Evolutionary conservation across 148 eudicot genomes (phyloP), one percentile per base, ranked within the genome.

Genomic region (Cornus kousa): DNA sequence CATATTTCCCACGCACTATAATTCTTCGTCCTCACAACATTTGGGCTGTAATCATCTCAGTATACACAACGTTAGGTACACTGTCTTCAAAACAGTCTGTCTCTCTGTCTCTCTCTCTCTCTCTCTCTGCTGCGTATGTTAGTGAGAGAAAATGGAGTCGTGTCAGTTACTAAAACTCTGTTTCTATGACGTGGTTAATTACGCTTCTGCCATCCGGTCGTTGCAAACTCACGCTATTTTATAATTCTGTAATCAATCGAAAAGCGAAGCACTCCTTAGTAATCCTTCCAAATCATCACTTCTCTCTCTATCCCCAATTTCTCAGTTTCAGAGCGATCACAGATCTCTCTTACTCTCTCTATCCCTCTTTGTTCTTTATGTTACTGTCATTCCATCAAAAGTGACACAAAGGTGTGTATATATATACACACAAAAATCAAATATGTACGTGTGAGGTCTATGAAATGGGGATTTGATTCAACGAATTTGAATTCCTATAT

Each of bases 311-410:
- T 3, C 2, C 43, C 2, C 72, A 57, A 69, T 70, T 50, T 64
- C 79, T 75, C 72, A 78, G 74, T 82, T 82, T 82, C 77, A 76
- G 75, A 77, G 76, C 76, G 73, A 17, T 75, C 79, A 67, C 48
- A 76, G 75, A 74, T 72, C 66, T 31, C 67, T 48, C 78, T 64
- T 43, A n/a, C 14, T 66, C 37, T 13, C 33, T 74, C 40, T 14
- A 28, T 48, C 24, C 50, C 68, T 5, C 32, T 19, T 17, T 39
- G 73, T 46, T 19, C 71, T 67, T 62, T 16, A 16, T 40, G 68
- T 64, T 37, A 53, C 12, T 67, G 31, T 35, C 23, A 46, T 48
- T 31, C 33, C 33, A 50, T 74, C 76, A 12, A 19, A 7, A 67
- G 24, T 28, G 28, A 28, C 28, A 4, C 20, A 5, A 23, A n/a